These are phyloP conservation scores for Arthromyces matolae DNA, from an alignment of 768 basidiomycete species.

Conservation along the genomic window DNA sequence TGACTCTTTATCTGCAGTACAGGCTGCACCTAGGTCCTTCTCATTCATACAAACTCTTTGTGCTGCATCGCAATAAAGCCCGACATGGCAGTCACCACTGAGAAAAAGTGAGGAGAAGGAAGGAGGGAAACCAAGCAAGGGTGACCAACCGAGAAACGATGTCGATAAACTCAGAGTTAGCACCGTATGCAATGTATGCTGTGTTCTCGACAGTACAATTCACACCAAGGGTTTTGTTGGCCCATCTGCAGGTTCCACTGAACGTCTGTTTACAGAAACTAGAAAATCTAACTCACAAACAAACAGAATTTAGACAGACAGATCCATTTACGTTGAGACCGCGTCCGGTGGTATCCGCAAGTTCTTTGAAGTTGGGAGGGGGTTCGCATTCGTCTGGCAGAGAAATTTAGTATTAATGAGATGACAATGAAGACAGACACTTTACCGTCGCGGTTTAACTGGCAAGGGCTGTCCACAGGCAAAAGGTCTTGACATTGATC, in stretches of 20 bases:
- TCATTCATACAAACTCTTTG: constrained; percentile 52
- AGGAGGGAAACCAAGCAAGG: not conserved
- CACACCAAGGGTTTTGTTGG: constrained; percentile 66
- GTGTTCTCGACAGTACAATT: constrained; percentile 76
- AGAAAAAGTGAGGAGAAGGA: not conserved
- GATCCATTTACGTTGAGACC: constrained; percentile 80
- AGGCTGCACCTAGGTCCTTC: constrained; percentile 56
- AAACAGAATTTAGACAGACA: constrained; percentile 76
- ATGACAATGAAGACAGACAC: constrained; percentile 15
- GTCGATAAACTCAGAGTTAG: constrained; percentile 61
- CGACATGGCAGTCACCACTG: constrained; percentile 71
- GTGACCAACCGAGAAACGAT: constrained; percentile 70
- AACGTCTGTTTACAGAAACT: not conserved
- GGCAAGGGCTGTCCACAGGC: constrained; percentile 64
- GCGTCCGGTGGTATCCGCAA: constrained; percentile 59
- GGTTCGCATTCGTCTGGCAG: constrained; percentile 69
- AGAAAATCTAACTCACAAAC: constrained; percentile 70
- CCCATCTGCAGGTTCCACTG: constrained; percentile 49
- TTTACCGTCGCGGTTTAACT: constrained; percentile 82
- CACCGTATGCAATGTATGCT: constrained; percentile 66
- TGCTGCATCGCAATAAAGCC: constrained; percentile 72
- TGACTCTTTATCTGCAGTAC: constrained; percentile 52
- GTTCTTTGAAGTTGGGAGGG: constrained; percentile 61
- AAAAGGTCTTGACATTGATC: constrained; percentile 61
- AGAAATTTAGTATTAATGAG: not conserved